These are phyloP conservation scores for Astrephomene gubernaculifera DNA, from an alignment of 139 green algal genomes.

Conservation along the genomic window DNA sequence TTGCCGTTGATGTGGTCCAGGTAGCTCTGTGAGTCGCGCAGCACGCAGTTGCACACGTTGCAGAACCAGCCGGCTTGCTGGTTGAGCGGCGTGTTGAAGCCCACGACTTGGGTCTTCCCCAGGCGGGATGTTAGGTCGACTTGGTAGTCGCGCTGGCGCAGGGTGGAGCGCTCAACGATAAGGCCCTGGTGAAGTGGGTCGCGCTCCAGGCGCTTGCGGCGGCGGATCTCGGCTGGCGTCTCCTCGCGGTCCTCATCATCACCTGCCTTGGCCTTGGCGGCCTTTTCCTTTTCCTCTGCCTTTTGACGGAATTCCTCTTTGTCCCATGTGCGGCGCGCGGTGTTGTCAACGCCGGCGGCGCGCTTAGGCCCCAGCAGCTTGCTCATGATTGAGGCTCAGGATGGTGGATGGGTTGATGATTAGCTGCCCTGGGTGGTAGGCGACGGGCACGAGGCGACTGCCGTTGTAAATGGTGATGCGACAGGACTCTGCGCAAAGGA, in stretches of 20 bases:
- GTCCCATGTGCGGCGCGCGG: conserved; percentile 85
- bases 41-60: conserved; percentile 94
- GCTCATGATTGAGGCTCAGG: conserved; percentile 28
- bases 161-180: conserved; percentile 83
- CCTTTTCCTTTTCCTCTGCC: conserved; percentile 74
- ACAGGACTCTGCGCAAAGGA: too few relatives aligned
- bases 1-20: conserved; percentile 99
- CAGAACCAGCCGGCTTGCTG: conserved; percentile 96
- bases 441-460: too few relatives aligned
- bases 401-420: too few relatives aligned
- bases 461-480: too few relatives aligned
- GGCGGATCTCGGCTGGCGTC: conserved; percentile 71
- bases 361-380: conserved; percentile 10
- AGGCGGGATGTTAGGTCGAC: conserved; percentile 84
- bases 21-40: conserved; percentile 94
- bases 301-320: conserved; percentile 81
- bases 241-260: conserved; percentile 67
- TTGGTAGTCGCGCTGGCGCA: conserved; percentile 81
- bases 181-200: conserved; percentile 92
- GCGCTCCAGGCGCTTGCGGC: conserved; percentile 81
- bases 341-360: conserved; percentile 72
- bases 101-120: conserved; percentile 85
- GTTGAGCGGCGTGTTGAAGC: conserved; percentile 80
- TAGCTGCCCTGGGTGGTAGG: too few relatives aligned
- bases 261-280: conserved; percentile 50